These are phyloP conservation scores for Taiozyma sp. DNA, from an alignment of 1,139 yeast genomes.

Conservation along the genomic window DNA sequence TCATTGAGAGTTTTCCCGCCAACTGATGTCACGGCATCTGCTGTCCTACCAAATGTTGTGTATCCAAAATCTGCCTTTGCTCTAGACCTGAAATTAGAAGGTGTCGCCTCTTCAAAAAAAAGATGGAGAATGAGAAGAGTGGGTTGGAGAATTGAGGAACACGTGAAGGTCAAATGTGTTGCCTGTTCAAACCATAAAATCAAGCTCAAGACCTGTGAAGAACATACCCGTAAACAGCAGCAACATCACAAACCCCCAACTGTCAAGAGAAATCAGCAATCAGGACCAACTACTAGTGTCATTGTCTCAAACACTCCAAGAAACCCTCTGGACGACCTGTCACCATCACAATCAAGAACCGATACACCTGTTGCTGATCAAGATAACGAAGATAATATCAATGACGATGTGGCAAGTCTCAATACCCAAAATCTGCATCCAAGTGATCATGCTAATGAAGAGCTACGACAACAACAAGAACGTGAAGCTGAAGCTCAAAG, in stretches of 20 bases:
- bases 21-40: constrained; percentile 82
- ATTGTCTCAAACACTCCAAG: constrained; percentile 12
- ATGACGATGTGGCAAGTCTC: constrained; percentile 10
- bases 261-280: constrained; percentile 32
- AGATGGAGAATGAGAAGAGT: constrained; percentile 94
- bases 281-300: constrained; percentile 33
- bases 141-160: constrained; percentile 89
- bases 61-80: constrained; percentile 87
- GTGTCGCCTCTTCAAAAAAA: constrained; percentile 57
- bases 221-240: constrained; percentile 34
- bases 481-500: constrained; percentile 21
- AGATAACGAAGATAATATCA: constrained; percentile 5
- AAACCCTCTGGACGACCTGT: constrained; percentile 5
- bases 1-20: constrained; percentile 94
- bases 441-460: constrained; percentile 36
- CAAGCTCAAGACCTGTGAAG: constrained; percentile 45
- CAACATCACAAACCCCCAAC: constrained; percentile 21
- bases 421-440: constrained; percentile 26
- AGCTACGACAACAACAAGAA: constrained; percentile 27
- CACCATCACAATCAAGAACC: constrained; percentile 11
- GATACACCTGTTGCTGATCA: background rate
- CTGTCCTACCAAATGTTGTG: constrained; percentile 81
- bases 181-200: constrained; percentile 52
- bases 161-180: constrained; percentile 52
- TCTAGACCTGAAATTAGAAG: constrained; percentile 76